A percentile compares a stretch with the other conserved stretches of the same genome.
These are phyloP conservation scores for Puccinellia tenuiflora DNA, from an alignment of 176 grass and related monocot species.

Conservation along the genomic window DNA sequence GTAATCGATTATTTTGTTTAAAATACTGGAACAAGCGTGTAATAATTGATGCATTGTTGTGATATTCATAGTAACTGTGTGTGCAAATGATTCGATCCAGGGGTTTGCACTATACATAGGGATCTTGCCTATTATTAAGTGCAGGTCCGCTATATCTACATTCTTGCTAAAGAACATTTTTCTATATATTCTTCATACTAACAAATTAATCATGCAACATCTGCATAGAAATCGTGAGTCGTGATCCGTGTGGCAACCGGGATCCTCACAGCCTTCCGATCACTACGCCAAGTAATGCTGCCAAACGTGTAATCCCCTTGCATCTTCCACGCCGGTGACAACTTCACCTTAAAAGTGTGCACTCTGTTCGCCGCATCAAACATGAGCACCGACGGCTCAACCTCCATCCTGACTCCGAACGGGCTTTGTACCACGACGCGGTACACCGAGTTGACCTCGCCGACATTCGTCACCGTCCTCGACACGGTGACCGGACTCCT, in stretches of 20 bases:
- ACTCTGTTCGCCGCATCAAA: conserved; percentile 3
- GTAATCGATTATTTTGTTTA: too few relatives aligned
- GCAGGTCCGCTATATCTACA: too few relatives aligned
- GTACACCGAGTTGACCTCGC: conserved; percentile 14
- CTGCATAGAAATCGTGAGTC: background rate
- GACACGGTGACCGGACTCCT: background rate
- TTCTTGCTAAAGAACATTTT: too few relatives aligned
- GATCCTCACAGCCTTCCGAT: background rate
- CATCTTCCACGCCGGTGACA: conserved; percentile 18
- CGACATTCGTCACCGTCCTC: conserved; percentile 14
- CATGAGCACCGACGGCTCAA: conserved; percentile 12
- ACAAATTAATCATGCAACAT: background rate
- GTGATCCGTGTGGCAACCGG: conserved; percentile 8
- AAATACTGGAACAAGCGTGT: too few relatives aligned
- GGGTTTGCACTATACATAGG: too few relatives aligned
- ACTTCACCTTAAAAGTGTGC: background rate
- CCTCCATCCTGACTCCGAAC: conserved; percentile 5
- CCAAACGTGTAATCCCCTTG: conserved; percentile 37
- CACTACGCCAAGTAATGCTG: conserved; percentile 25
- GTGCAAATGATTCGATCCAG: too few relatives aligned
- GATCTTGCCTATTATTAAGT: too few relatives aligned
- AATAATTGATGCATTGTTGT: too few relatives aligned
- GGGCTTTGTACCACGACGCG: background rate
- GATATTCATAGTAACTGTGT: too few relatives aligned
- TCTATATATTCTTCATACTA: too few relatives aligned